Percentiles rank a stretch among this genome's conserved stretches.
Evolutionary conservation across 208 protist genomes (phyloP).

Genomic region (Paratrypanosoma confusum): DNA sequence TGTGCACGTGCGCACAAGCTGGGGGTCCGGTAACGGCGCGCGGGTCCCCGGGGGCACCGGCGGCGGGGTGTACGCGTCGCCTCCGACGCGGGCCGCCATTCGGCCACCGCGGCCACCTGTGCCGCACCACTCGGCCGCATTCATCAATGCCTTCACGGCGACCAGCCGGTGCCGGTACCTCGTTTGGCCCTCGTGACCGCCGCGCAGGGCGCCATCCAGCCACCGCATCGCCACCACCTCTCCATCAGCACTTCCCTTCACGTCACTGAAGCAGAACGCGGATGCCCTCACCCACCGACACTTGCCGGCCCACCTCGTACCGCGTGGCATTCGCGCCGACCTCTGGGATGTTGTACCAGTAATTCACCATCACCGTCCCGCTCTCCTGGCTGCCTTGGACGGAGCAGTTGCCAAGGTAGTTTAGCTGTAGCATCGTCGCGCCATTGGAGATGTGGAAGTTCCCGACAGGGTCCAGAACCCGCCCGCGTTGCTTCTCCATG

Average conservation of each 20-base stretch:
- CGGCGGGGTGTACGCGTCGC: too few relatives aligned
- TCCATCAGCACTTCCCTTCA: not conserved
- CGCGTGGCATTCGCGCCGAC: constrained; percentile 30
- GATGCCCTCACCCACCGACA: constrained; percentile 35
- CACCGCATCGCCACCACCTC: not conserved
- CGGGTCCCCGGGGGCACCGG: too few relatives aligned
- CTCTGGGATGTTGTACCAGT: constrained; percentile 54
- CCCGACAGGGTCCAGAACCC: constrained; percentile 65
- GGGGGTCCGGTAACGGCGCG: too few relatives aligned
- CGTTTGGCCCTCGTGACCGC: too few relatives aligned
- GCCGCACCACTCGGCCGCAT: too few relatives aligned
- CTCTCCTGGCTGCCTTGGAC: constrained; percentile 50
- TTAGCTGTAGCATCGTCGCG: constrained; percentile 62
- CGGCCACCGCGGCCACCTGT: too few relatives aligned
- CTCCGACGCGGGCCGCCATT: too few relatives aligned
- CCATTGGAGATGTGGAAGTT: constrained; percentile 86
- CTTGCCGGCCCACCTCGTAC: constrained; percentile 46
- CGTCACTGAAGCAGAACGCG: constrained; percentile 6
- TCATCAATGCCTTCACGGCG: too few relatives aligned
- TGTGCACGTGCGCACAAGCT: too few relatives aligned
- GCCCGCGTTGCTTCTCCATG: constrained; percentile 34
- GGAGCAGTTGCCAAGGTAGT: constrained; percentile 64
- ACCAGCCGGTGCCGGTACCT: too few relatives aligned
- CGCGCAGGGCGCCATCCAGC: not conserved
- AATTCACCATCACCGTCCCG: constrained; percentile 83